These are phyloP conservation scores for Cutaneotrichosporon arboriforme DNA, from an alignment of 1,284 basidiomycete genomes.

Conservation along the genomic window DNA sequence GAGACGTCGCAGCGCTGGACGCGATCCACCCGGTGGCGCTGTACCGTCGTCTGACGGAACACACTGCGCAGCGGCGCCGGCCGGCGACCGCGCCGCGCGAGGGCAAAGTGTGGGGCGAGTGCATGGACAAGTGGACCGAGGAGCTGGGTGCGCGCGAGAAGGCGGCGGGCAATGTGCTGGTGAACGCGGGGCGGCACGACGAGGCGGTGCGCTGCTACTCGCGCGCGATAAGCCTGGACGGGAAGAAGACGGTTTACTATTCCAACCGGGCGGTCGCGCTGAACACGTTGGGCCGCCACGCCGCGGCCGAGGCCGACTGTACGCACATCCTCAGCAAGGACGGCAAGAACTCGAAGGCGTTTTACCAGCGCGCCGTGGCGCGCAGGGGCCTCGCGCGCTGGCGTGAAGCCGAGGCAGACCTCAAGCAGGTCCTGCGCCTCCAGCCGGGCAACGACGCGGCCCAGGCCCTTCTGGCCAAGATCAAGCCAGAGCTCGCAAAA, in stretches of 20 bases:
- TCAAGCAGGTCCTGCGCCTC: slow-evolving; percentile 34
- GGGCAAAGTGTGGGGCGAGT: slow-evolving; percentile 40
- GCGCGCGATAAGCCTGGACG: slow-evolving; percentile 46
- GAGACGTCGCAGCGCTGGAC: slow-evolving; percentile 40
- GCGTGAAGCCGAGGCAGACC: slow-evolving; percentile 43
- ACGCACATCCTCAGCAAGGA: slow-evolving; percentile 40
- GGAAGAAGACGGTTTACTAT: slow-evolving; percentile 48
- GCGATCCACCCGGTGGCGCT: slow-evolving; percentile 44
- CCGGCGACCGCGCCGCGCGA: slow-evolving; percentile 13
- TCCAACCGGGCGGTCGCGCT: slow-evolving; percentile 48
- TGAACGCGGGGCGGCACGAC: slow-evolving; percentile 32
- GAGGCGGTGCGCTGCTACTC: slow-evolving; percentile 44
- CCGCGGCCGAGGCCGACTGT: slow-evolving; percentile 44
- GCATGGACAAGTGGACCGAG: slow-evolving; percentile 49
- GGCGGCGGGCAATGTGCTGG: slow-evolving; percentile 43
- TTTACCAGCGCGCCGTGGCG: slow-evolving; percentile 46
- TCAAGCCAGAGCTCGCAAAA: slow-evolving; percentile 31
- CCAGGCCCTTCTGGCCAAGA: slow-evolving; percentile 30
- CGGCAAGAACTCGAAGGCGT: slow-evolving; percentile 46
- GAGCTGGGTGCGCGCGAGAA: slow-evolving; percentile 46
- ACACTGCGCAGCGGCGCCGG: slow-evolving; percentile 24
- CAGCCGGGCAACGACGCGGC: slow-evolving; percentile 39
- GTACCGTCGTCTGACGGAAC: slow-evolving; percentile 44
- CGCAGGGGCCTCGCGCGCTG: slow-evolving; percentile 37
- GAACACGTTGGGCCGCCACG: slow-evolving; percentile 41